Evolutionary conservation across 208 protist genomes (phyloP).

Genomic region (Leishmania major): DNA sequence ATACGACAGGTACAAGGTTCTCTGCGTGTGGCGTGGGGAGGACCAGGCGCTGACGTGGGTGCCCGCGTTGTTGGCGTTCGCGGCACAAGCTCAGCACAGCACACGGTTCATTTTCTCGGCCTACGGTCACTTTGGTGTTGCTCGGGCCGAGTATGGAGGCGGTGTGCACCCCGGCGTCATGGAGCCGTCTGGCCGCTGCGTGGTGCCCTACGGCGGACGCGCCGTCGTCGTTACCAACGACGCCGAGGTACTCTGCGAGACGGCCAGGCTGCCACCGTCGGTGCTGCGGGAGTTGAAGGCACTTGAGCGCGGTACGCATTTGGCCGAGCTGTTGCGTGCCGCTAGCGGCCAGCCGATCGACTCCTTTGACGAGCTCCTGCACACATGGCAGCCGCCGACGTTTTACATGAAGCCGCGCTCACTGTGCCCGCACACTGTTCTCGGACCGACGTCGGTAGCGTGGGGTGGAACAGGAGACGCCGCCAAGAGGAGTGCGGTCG

Average conservation of each 20-base stretch:
- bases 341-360: constrained; percentile 35
- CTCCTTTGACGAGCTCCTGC: constrained; percentile 40
- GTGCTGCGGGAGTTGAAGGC: constrained; percentile 13
- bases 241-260: constrained; percentile 57
- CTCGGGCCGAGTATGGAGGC: constrained; percentile 38
- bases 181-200: constrained; percentile 53
- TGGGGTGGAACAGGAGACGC: constrained; percentile 4
- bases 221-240: constrained; percentile 35
- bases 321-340: constrained; percentile 24
- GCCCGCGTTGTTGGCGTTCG: constrained; percentile 24
- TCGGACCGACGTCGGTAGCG: neutral
- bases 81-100: constrained; percentile 3
- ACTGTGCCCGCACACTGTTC: constrained; percentile 11
- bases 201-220: constrained; percentile 57
- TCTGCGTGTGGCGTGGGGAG: constrained; percentile 39
- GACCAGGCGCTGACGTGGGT: constrained; percentile 37
- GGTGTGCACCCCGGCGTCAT: constrained; percentile 45
- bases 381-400: constrained; percentile 13
- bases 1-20: constrained; percentile 36
- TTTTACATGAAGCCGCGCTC: constrained; percentile 22
- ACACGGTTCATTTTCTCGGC: constrained; percentile 20
- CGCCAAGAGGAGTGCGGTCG: neutral
- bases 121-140: constrained; percentile 40
- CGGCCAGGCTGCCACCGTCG: constrained; percentile 25
- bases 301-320: constrained; percentile 22